Percentiles rank a stretch among this genome's conserved stretches.
phyloP scores from a whole-genome alignment of 164 flowering plant species.

The Chloranthus sessilifolius region DNA sequence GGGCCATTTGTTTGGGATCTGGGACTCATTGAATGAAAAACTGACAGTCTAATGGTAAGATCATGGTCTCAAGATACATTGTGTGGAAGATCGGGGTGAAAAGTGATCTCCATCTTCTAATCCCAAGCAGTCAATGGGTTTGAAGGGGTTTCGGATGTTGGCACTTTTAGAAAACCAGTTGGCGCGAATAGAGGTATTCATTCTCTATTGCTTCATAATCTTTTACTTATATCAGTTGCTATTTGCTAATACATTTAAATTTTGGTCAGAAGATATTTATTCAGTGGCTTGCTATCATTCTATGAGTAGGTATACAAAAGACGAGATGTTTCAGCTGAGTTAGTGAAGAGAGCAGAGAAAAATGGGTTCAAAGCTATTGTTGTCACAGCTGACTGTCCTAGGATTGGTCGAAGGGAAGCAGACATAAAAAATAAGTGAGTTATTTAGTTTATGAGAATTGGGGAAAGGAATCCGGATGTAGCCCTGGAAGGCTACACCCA shows the following conservation, averaged over 20 bases:
- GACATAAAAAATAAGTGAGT: conserved; percentile 73
- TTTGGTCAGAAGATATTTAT: not conserved
- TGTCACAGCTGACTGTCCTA: conserved; percentile 66
- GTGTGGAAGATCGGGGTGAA: too few relatives aligned
- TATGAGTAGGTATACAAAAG: conserved; percentile 50
- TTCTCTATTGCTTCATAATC: not conserved
- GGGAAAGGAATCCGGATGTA: too few relatives aligned
- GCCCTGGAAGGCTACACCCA: too few relatives aligned
- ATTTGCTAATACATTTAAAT: not conserved
- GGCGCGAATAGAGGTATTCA: not conserved
- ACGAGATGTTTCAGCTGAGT: conserved; percentile 54
- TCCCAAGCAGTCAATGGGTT: too few relatives aligned
- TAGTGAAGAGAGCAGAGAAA: conserved; percentile 80
- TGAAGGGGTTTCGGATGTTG: too few relatives aligned
- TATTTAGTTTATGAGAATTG: too few relatives aligned
- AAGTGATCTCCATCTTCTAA: too few relatives aligned
- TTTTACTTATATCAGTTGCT: not conserved
- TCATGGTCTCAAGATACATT: too few relatives aligned
- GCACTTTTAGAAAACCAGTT: too few relatives aligned
- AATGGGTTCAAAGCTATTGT: conserved; percentile 79
- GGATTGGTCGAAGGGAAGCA: conserved; percentile 76
- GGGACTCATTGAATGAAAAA: too few relatives aligned
- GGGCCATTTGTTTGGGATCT: too few relatives aligned
- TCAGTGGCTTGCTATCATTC: not conserved
- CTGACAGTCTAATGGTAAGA: too few relatives aligned